These are phyloP conservation scores for Kazachstania taianensis DNA, from an alignment of 805 yeast species.

Conservation along the genomic window DNA sequence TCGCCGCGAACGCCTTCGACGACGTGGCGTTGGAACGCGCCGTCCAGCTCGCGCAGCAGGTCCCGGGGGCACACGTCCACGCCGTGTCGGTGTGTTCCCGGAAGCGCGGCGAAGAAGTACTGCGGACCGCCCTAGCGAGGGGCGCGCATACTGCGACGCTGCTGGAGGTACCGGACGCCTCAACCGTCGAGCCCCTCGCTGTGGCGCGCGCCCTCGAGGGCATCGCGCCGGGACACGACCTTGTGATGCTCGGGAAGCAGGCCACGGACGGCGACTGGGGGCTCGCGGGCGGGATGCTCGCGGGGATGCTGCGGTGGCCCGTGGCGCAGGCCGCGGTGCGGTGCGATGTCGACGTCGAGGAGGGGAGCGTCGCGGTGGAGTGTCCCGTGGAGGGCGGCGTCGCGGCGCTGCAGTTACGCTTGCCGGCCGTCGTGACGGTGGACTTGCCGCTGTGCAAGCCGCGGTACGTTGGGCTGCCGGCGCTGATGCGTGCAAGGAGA, in stretches of 20 bases:
- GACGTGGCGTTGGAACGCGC: conserved; percentile 98
- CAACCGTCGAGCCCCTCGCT: conserved; percentile 67
- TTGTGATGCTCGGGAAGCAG: conserved; percentile 89
- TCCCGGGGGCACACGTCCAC: conserved; percentile 64
- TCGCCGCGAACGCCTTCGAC: conserved; percentile 91
- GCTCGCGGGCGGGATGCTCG: conserved; percentile 95
- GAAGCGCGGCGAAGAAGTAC: conserved; percentile 71
- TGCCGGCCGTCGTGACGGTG: conserved; percentile 84
- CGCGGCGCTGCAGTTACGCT: conserved; percentile 62
- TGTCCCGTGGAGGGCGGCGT: conserved; percentile 96
- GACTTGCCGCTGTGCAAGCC: conserved; percentile 93
- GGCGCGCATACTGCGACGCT: conserved; percentile 86
- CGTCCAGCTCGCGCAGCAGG: conserved; percentile 54
- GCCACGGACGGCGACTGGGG: conserved; percentile 92
- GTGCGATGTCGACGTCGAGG: conserved; percentile 60
- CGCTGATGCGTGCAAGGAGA: conserved; percentile 97
- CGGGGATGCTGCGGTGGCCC: conserved; percentile 78
- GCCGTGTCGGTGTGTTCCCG: conserved; percentile 86
- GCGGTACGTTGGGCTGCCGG: conserved; percentile 90
- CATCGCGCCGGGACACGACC: conserved; percentile 61
- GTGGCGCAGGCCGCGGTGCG: conserved; percentile 90
- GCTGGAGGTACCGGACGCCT: conserved; percentile 62
- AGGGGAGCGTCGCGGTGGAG: conserved; percentile 51
- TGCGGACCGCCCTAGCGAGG: conserved; percentile 86
- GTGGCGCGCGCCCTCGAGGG: conserved; percentile 79